Conservation (phyloP, 768 basidiomycete genomes). For the Fomitopsis serialis region DNA sequence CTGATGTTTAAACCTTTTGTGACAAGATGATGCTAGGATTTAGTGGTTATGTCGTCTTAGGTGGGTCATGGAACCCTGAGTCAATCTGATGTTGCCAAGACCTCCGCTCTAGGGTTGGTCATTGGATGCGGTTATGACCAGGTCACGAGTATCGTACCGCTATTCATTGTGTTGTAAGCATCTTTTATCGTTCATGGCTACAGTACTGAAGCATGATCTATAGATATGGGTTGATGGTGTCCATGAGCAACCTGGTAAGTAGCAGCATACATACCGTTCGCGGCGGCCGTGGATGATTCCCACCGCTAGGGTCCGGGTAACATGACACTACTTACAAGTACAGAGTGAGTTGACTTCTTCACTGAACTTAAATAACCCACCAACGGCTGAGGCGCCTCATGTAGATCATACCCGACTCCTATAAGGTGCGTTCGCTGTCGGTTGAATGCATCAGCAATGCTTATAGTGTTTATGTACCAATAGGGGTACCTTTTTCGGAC, state of each 20-base stretch:
- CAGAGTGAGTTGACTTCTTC: no score
- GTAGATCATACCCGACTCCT: constrained; percentile 50
- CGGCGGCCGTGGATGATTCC: no score
- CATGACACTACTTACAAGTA: no score
- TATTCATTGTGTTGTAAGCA: constrained; percentile 63
- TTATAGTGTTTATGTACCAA: no score
- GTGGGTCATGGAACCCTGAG: constrained; percentile 23
- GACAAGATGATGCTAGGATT: constrained; percentile 62
- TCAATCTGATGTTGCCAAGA: no score
- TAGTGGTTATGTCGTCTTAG: constrained; percentile 61
- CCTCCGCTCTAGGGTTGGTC: constrained; percentile 46
- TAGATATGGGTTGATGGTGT: no score
- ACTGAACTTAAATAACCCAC: no score
- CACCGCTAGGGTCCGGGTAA: no score
- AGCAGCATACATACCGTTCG: no score
- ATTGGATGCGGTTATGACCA: constrained; percentile 58
- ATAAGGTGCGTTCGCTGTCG: constrained; percentile 21
- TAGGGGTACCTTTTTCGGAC: constrained; percentile 65
- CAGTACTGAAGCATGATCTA: no score
- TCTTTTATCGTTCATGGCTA: no score
- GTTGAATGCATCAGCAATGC: not conserved
- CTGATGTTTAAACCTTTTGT: not conserved
- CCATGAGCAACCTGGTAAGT: no score
- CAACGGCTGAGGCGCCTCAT: not conserved
- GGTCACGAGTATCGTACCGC: constrained; percentile 58